Evolutionary conservation across 768 basidiomycete species (phyloP), one percentile per base, ranked within the genome.

Genomic region (Leccinum sublutescens): DNA sequence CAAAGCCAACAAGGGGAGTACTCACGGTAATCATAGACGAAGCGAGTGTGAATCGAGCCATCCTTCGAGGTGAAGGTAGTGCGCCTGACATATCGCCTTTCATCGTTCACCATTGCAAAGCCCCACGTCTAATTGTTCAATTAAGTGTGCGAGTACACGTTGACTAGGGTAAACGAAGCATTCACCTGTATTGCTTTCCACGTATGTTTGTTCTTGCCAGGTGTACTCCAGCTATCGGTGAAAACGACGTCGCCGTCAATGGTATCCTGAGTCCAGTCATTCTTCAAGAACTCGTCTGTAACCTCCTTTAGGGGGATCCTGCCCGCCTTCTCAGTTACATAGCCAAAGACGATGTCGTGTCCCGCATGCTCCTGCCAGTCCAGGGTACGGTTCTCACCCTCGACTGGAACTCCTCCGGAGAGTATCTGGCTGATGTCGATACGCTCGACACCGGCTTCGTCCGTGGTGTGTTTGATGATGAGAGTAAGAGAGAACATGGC

Each of bases 1-100:
- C 21, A 49, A 40, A 29, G 10, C 21, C 10, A 56, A n/a, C 19
- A n/a, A 23, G 7, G 23, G 10, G 49, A 29, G 14, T 1, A 74
- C 87, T 71, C 54, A 89, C 88, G 57, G 62, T 89, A 89, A 66
- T 90, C 86, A 60, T 89, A 91, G 19, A 87, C 77, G 38, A 90
- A 68, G 45, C 77, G 80, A 10, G 78, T 75, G 57, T 82, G 75
- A 52, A 89, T 82, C 36, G 73, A 65, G 6, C 63, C 62, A 14
- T 82, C 81, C 63, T 86, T 19, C 43, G 87, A 87, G 5, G 80
- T 83, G 71, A 90, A 90, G 61, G 80, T 78, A 61, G 88, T 72
- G 63, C 81, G 84, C 56, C 88, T 78, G 4, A 79, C 76, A 64
- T 89, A 85, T 59, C 85, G 76, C 64, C 85, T 81, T 66, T 83